Conservation (phyloP, 352 stramenopile genomes). For the Thraustochytrium sp. region DNA sequence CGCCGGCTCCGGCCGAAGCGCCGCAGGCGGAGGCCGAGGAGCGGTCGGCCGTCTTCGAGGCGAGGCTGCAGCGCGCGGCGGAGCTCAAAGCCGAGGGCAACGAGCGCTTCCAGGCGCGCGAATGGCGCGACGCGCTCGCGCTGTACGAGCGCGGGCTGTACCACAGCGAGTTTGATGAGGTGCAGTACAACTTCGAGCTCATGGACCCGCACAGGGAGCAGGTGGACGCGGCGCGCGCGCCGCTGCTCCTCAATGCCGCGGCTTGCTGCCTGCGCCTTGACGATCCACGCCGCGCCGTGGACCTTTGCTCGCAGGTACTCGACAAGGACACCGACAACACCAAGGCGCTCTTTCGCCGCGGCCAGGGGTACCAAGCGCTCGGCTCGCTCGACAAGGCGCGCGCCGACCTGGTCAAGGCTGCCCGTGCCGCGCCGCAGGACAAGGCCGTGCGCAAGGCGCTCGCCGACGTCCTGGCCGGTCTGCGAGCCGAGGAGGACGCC, state of each 20-base stretch:
- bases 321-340: not conserved
- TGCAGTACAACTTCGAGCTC: slow-evolving; percentile 46
- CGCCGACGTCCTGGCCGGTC: not conserved
- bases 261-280: slow-evolving; percentile 4
- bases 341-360: slow-evolving; percentile 41
- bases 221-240: slow-evolving; percentile 4
- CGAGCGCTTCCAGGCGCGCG: not conserved
- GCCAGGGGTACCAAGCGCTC: not conserved
- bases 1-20: no score
- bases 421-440: not conserved
- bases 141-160: slow-evolving; percentile 27
- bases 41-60: slow-evolving; percentile 31
- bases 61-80: not conserved
- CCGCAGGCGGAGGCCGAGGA: no score
- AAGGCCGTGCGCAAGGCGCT: slow-evolving; percentile 13
- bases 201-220: slow-evolving; percentile 23
- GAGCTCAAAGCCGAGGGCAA: slow-evolving; percentile 36
- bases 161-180: slow-evolving; percentile 42
- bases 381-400: not conserved
- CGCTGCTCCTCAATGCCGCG: slow-evolving; percentile 40
- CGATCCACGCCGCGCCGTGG: not conserved
- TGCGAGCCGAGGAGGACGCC: not conserved
- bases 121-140: slow-evolving; percentile 1
- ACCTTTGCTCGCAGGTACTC: slow-evolving; percentile 11
- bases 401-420: not conserved